Percentiles rank a stretch among this genome's conserved stretches.
Conservation (phyloP, 2,329 filamentous ascomycete species). For the Aspergillus texensis region DNA sequence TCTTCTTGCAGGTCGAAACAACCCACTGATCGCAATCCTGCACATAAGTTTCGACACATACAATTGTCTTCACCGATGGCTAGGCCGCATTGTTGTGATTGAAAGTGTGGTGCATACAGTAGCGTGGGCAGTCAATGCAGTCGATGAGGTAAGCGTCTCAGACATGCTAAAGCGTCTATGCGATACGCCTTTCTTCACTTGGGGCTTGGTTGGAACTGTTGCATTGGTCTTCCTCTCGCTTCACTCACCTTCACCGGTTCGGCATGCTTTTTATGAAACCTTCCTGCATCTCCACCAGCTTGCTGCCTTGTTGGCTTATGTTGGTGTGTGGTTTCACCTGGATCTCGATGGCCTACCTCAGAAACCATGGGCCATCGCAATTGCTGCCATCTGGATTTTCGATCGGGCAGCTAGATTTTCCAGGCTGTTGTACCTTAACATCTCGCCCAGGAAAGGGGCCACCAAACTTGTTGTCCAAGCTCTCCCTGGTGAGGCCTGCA, state of each 20-base stretch:
- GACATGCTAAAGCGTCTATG: conserved; percentile 38
- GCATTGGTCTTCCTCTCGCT: conserved; percentile 44
- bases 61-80: conserved; percentile 86
- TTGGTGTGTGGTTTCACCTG: conserved; percentile 50
- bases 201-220: conserved; percentile 48
- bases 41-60: conserved; percentile 95
- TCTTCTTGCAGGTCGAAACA: conserved; percentile 88
- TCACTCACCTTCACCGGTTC: conserved; percentile 49
- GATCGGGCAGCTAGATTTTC: conserved; percentile 51
- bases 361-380: conserved; percentile 40
- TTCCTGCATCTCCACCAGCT: conserved; percentile 53
- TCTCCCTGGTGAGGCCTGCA: conserved; percentile 61
- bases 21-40: conserved; percentile 79
- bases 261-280: conserved; percentile 51
- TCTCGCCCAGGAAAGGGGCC: conserved; percentile 50
- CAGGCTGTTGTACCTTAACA: conserved; percentile 57
- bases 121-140: conserved; percentile 76
- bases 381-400: conserved; percentile 42
- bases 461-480: conserved; percentile 61
- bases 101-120: conserved; percentile 71
- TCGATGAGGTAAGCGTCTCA: conserved; percentile 33
- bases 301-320: conserved; percentile 44
- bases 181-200: conserved; percentile 45
- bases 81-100: conserved; percentile 73
- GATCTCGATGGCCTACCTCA: conserved; percentile 46